phyloP scores from a whole-genome alignment of 2,329 filamentous ascomycete genomes.

The Hymenoscyphus fraxineus region DNA sequence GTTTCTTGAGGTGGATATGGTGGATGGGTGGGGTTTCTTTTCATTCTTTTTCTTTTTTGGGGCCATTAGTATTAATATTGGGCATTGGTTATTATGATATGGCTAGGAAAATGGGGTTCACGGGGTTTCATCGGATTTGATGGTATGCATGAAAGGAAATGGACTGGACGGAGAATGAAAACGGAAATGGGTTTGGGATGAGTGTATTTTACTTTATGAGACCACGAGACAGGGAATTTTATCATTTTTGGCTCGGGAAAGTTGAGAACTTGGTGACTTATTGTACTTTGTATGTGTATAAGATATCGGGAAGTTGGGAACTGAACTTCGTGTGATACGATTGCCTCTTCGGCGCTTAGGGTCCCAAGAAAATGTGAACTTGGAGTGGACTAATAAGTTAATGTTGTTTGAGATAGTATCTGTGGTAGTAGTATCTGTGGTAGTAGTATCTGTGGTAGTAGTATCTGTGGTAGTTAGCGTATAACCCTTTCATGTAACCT shows the following conservation, averaged over 20 bases:
- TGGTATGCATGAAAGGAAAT: not conserved
- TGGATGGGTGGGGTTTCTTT: no score
- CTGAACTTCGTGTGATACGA: no score
- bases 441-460: no score
- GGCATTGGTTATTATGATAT: not conserved
- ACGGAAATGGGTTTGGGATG: not conserved
- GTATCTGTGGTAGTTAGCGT: no score
- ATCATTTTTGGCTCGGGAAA: conserved; percentile 1
- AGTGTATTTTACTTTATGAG: conserved; percentile 3
- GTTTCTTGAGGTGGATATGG: not conserved
- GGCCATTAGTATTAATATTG: not conserved
- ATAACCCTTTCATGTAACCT: no score
- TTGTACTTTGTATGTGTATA: no score
- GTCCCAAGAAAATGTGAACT: no score
- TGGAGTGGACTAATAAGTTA: no score
- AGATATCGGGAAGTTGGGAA: not conserved
- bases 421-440: no score
- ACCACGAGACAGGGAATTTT: conserved; percentile 2
- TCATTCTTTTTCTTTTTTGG: not conserved
- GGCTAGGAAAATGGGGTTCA: not conserved
- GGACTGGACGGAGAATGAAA: not conserved
- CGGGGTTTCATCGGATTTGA: not conserved
- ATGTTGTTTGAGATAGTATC: no score
- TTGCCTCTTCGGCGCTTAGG: no score
- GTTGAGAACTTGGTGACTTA: no score